Evolutionary conservation across 768 basidiomycete genomes (phyloP), one percentile per base, ranked within the genome.

Genomic region (Tubosaeta sp.): DNA sequence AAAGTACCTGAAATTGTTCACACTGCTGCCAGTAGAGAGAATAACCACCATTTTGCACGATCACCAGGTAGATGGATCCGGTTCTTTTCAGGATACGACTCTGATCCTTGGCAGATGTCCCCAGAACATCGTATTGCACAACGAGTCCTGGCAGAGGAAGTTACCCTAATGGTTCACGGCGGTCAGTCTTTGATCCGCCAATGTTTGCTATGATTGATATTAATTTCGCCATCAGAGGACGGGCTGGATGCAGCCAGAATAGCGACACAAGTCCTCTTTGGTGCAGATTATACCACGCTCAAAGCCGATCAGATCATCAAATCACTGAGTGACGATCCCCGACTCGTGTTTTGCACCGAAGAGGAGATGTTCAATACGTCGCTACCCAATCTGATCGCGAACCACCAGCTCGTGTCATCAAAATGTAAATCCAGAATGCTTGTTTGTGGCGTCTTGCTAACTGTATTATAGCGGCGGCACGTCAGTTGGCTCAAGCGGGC

Each of bases 1-100:
- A 50, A 80, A 76, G 57, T 90, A 91, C 63, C 75, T 98, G 27
- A 86, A 81, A 57, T 71, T 94, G 57, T 90, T 98, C 59, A 95
- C 93, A 3, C 75, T 97, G 38, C 71, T 95, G 29, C 72, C 86
- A 0, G 59, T 79, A 12, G 67, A 77, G 14, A 68, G 80, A 52
- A 84, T 97, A 42, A 67, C 77, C 2, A 70, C 74, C 1, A 64
- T 86, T 6, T 71, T 93, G 65, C 59, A 70, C 10, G 67, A 72
- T 2, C 95, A 97, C 65, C 59, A 64, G 47, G 89, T 89, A 56
- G 52, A 62, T 51, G 32, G 2, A 22, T 53, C 14, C 5, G 16
- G 17, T 37, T 29, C 33, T 32, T 48, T 37, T 16, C 0, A 43
- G n/a, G 2, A 45, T 5, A 17, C 16, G 27, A 22, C 16, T 34